Conservation (phyloP, 2,329 filamentous ascomycete genomes). For the Fusarium sp. region DNA sequence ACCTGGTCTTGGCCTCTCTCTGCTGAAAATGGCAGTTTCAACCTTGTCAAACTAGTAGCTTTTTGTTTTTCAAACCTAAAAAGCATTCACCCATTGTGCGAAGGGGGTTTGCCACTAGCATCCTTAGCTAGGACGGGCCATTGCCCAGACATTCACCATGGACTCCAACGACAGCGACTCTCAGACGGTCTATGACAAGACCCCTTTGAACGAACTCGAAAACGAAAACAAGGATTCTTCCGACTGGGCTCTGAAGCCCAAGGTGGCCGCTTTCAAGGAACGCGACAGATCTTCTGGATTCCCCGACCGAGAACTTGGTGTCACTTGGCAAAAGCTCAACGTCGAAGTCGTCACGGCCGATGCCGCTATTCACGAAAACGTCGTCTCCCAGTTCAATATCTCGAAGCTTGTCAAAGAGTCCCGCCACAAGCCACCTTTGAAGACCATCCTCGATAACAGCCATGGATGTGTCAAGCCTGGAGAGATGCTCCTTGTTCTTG, state of each 20-base stretch:
- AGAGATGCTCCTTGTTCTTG: slow-evolving; percentile 78
- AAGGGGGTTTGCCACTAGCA: slow-evolving; percentile 13
- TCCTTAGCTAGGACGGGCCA: slow-evolving; percentile 13
- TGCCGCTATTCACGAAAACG: slow-evolving; percentile 74
- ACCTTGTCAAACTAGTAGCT: background rate
- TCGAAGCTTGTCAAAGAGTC: slow-evolving; percentile 64
- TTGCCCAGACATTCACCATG: slow-evolving; percentile 36
- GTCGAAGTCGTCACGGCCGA: slow-evolving; percentile 72
- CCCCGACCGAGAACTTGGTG: slow-evolving; percentile 65
- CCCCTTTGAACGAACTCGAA: slow-evolving; percentile 11
- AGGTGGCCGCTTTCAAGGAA: slow-evolving; percentile 57
- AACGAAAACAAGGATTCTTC: slow-evolving; percentile 16
- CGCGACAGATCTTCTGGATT: slow-evolving; percentile 59
- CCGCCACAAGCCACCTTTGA: slow-evolving; percentile 67
- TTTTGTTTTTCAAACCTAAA: background rate
- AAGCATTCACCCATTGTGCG: background rate
- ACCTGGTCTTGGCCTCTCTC: background rate
- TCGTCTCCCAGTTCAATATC: slow-evolving; percentile 69
- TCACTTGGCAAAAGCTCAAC: slow-evolving; percentile 73
- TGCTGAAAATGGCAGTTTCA: background rate
- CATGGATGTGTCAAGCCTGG: slow-evolving; percentile 79
- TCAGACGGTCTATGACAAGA: slow-evolving; percentile 39
- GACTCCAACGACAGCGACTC: slow-evolving; percentile 44
- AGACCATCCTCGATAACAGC: slow-evolving; percentile 73
- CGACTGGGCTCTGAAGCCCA: slow-evolving; percentile 62